Percentiles rank a stretch among this genome's conserved stretches.
Conservation (phyloP, 495 filamentous ascomycete species). For the Neurospora tetraspora region DNA sequence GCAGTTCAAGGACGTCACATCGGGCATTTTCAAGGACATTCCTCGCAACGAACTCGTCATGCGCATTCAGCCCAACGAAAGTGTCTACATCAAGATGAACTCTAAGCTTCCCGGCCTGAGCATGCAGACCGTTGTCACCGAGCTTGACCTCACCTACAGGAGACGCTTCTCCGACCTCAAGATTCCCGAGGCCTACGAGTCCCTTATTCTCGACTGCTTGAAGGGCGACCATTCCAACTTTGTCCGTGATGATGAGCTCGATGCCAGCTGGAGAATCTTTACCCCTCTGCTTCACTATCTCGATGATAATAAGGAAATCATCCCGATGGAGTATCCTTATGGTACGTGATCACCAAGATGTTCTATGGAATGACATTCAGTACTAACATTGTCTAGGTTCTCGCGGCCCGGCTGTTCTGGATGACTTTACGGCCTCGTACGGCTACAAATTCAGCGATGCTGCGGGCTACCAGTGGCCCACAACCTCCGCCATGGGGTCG, state of each 20-base stretch:
- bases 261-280: slow-evolving; percentile 98
- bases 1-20: slow-evolving; percentile 98
- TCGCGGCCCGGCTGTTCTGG: slow-evolving; percentile 88
- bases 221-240: slow-evolving; percentile 99
- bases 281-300: slow-evolving; percentile 95
- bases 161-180: slow-evolving; percentile 98
- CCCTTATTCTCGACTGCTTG: slow-evolving; percentile 89
- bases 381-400: slow-evolving; percentile 52
- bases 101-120: slow-evolving; percentile 95
- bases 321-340: slow-evolving; percentile 99
- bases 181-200: slow-evolving; percentile 99
- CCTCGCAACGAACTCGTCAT: slow-evolving; percentile 99
- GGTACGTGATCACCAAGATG: slow-evolving; percentile 49
- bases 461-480: slow-evolving; percentile 91
- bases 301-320: slow-evolving; percentile 97
- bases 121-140: slow-evolving; percentile 99
- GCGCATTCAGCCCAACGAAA: slow-evolving; percentile 98
- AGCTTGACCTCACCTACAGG: slow-evolving; percentile 96
- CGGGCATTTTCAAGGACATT: slow-evolving; percentile 99
- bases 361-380: background rate
- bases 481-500: slow-evolving; percentile 46
- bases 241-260: slow-evolving; percentile 95
- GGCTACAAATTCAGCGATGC: slow-evolving; percentile 99
- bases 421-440: slow-evolving; percentile 96
- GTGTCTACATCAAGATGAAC: slow-evolving; percentile 99